A percentile compares a stretch with the other conserved stretches of the same genome.
These are phyloP conservation scores for Teunomyces barrocoloradensis DNA, from an alignment of 805 yeast species.

Conservation along the genomic window DNA sequence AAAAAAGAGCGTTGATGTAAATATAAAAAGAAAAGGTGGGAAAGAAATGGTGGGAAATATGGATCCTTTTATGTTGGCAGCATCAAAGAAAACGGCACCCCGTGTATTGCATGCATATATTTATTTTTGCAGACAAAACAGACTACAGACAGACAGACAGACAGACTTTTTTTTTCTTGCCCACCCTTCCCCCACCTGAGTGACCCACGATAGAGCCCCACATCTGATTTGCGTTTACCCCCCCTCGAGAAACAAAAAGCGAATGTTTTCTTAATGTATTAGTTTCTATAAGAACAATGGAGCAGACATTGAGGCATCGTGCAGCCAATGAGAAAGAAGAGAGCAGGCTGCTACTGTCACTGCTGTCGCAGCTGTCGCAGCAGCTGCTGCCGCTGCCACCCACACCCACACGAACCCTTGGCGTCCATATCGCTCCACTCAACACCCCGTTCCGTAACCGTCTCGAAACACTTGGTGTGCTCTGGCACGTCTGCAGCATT, in stretches of 20 bases:
- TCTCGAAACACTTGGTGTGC: conserved; percentile 62
- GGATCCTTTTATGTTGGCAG: no score
- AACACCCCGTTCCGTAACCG: conserved; percentile 56
- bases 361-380: background rate
- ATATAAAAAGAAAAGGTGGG: background rate
- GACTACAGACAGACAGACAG: background rate
- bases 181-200: no score
- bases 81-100: background rate
- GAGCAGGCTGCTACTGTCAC: no score
- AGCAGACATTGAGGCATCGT: background rate
- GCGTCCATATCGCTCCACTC: conserved; percentile 50
- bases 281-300: background rate
- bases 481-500: conserved; percentile 72
- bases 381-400: background rate
- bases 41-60: no score
- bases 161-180: background rate
- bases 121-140: background rate
- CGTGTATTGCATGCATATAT: background rate
- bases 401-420: background rate
- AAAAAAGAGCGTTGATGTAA: background rate
- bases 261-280: no score
- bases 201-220: background rate
- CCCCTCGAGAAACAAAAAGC: background rate
- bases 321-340: background rate
- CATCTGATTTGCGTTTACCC: background rate